Evolutionary conservation across 768 basidiomycete species (phyloP).

Genomic region (Russula foetens): DNA sequence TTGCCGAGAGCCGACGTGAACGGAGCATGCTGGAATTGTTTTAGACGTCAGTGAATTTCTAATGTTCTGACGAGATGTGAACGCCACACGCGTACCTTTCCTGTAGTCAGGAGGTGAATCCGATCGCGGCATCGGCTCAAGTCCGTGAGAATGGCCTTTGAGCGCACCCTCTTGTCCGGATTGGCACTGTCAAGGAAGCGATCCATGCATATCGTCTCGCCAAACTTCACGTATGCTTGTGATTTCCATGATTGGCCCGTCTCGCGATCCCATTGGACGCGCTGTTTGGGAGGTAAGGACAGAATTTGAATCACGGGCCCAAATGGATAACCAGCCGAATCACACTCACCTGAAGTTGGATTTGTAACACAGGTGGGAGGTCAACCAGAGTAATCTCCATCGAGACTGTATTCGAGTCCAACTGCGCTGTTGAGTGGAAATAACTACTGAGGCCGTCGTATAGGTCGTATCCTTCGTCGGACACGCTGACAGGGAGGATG

Average conservation of each 20-base stretch:
- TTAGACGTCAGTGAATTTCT: background rate
- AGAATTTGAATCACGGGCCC: conserved; percentile 4
- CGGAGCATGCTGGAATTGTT: conserved; percentile 45
- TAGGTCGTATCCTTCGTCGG: conserved; percentile 81
- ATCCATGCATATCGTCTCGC: conserved; percentile 82
- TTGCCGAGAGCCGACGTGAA: conserved; percentile 48
- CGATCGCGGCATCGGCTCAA: conserved; percentile 60
- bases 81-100: conserved; percentile 45
- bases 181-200: conserved; percentile 80
- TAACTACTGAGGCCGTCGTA: conserved; percentile 91
- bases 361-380: conserved; percentile 84
- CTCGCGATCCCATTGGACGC: conserved; percentile 91
- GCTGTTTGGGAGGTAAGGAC: conserved; percentile 33
- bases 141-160: conserved; percentile 61
- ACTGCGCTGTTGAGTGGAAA: conserved; percentile 83
- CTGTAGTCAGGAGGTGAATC: conserved; percentile 55
- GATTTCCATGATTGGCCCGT: conserved; percentile 91
- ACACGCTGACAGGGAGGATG: conserved; percentile 88
- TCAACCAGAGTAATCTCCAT: conserved; percentile 86
- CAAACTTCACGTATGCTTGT: conserved; percentile 90
- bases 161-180: conserved; percentile 57
- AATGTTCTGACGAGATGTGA: background rate
- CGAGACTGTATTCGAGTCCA: conserved; percentile 76
- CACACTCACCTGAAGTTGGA: conserved; percentile 79
- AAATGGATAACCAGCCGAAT: background rate